A percentile compares a stretch with the other conserved stretches of the same genome.
phyloP scores from a whole-genome alignment of 768 basidiomycete genomes.

The Lentinus tigrinus region DNA sequence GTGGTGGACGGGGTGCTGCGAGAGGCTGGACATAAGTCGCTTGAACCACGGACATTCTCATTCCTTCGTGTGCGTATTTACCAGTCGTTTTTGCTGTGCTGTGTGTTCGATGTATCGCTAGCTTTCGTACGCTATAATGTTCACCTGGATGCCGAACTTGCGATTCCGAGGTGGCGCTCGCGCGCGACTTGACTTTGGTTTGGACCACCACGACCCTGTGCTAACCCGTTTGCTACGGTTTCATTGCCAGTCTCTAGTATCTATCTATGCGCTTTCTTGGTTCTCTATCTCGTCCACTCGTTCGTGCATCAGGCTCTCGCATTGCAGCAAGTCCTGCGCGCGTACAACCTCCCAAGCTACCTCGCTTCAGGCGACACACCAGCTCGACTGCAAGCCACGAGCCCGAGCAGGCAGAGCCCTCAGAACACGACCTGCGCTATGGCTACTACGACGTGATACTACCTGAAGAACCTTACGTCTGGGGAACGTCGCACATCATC shows the following conservation, averaged over 20 bases:
- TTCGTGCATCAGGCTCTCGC: not conserved
- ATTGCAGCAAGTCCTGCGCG: not conserved
- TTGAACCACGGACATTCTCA: no score
- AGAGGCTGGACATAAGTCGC: constrained; percentile 54
- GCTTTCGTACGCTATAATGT: not conserved
- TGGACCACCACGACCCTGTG: not conserved
- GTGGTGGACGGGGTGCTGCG: constrained; percentile 76
- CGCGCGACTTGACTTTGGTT: not conserved
- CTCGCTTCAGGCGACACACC: not conserved
- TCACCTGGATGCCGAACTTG: no score
- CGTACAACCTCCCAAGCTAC: not conserved
- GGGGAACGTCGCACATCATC: constrained; percentile 60
- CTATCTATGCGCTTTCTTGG: not conserved
- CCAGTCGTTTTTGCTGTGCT: not conserved
- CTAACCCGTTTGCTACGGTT: no score
- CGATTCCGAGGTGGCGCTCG: not conserved
- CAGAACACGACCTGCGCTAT: constrained; percentile 30
- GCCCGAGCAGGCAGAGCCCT: constrained; percentile 1
- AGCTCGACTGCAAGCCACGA: not conserved
- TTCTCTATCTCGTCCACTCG: not conserved
- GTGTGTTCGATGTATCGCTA: constrained; percentile 8
- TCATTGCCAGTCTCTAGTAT: not conserved
- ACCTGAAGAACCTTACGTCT: constrained; percentile 62
- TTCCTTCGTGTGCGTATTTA: not conserved
- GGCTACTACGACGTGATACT: constrained; percentile 62